Evolutionary conservation across 2,329 filamentous ascomycete genomes (phyloP), one percentile per base, ranked within the genome.

Genomic region (Sordariomycetes sp.): DNA sequence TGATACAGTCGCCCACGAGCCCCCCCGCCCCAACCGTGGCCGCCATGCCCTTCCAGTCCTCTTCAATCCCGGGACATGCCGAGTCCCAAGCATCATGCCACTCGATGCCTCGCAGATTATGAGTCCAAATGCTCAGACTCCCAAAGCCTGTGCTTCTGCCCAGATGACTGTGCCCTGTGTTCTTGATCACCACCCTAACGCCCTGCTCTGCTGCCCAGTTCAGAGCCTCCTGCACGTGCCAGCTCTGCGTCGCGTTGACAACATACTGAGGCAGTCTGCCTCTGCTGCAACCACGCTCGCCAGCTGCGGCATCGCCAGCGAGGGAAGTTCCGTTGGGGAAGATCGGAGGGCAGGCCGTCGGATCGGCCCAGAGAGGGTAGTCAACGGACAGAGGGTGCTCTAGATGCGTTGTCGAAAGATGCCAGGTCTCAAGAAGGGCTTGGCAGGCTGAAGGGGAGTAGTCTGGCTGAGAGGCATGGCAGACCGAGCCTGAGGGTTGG

Each of bases 101-200:
- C 1, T 42, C 19, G 3, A 63, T 46, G 5, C 45, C 47, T 16
- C 59, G 59, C 30, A 75, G 51, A 38, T 71, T 49, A 33, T 69
- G 70, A 0, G 60, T 64, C 72, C 70, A 75, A 36, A 74, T 63
- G 1, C 61, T 71, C 1, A 78, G 50, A 0, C 70, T 64, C 2
- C 72, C 70, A 0, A 61, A 61, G 0, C 61, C 64, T 12, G 56
- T 54, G 6, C 61, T 67, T 3, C 63, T 58, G 3, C 65, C 66
- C 7, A 63, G 45, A 21, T 58, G 63, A 32, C 69, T 63, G 16
- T 68, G 58, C 14, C 63, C 55, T 1, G 54, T 59, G 21, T 52
- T 54, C 32, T 62, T 65, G 20, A 68, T 44, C 3, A 56, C 42
- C 12, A 68, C 49, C 8, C 66, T 54, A 21, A 70, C 42, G 21